phyloP scores from a whole-genome alignment of 2,329 filamentous ascomycete species.

The Pleurostoma richardsiae region DNA sequence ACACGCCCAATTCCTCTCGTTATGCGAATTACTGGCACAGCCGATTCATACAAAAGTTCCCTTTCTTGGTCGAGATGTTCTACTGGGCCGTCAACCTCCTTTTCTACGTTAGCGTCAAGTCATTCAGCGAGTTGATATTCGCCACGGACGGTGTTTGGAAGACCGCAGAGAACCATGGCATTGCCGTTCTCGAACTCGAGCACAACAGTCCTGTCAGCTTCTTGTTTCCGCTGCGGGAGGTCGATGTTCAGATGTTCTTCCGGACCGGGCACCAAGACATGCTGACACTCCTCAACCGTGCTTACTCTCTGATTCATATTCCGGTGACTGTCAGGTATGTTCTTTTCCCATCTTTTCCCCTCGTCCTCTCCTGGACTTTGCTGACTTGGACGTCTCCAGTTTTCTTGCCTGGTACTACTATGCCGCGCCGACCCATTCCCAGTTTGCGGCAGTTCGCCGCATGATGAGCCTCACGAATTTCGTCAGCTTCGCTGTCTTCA shows the following conservation, averaged over 20 bases:
- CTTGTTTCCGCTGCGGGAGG: conserved; percentile 47
- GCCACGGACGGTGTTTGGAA: conserved; percentile 43
- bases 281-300: conserved; percentile 51
- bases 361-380: background rate
- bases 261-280: conserved; percentile 45
- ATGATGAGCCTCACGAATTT: conserved; percentile 47
- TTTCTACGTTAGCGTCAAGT: conserved; percentile 15
- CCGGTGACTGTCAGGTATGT: conserved; percentile 53
- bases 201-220: conserved; percentile 42
- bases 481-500: conserved; percentile 50
- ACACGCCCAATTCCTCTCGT: conserved; percentile 56
- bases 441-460: conserved; percentile 27
- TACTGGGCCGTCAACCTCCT: background rate
- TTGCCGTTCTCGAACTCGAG: conserved; percentile 51
- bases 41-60: conserved; percentile 56
- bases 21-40: conserved; percentile 57
- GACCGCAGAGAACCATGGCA: conserved; percentile 48
- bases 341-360: background rate
- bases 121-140: conserved; percentile 22
- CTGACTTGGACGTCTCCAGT: conserved; percentile 23
- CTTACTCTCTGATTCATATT: conserved; percentile 56
- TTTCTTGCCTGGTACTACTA: conserved; percentile 62
- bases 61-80: background rate
- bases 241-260: conserved; percentile 51
- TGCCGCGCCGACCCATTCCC: conserved; percentile 34